Base-by-base conservation (phyloP, 495 filamentous ascomycete species). In the Hyaloscypha bicolor region DNA sequence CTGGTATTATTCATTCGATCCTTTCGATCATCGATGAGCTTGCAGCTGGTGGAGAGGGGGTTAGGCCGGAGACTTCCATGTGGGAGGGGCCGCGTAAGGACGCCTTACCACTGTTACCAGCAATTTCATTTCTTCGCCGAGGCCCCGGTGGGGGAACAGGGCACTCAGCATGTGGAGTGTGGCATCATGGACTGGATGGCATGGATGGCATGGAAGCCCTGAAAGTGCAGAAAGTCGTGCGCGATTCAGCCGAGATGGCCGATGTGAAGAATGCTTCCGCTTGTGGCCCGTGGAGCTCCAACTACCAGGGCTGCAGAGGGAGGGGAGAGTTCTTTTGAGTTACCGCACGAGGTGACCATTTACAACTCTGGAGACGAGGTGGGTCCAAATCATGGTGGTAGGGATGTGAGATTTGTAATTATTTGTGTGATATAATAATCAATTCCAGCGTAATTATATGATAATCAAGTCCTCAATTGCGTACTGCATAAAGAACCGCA, bases 51-150 rank as follows among this genome's bases (percentile, higher is more conserved):
- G 42, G 16, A 19, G 42, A 48, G 42, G 42, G 42, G 42, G 9
- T 25, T 12, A 11, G 21, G 53, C 19, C 29, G n/a, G 8, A 30
- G 16, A 4, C 11, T 48, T 12, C 9, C 42, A 48, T 2, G 9
- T 6, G 53, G 19, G 4, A 25, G 51, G 51, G 51, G 51, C 51
- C 53, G 12, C 21, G 22, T 25, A 48, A 48, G 6, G 22, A 62
- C 59, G n/a, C 32, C 59, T 62, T 62, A 42, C n/a, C n/a, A n/a
- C n/a, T n/a, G n/a, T n/a, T n/a, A n/a, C 42, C 42, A 48, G 42
- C 42, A 48, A 62, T 62, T 21, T 48, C 39, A n/a, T n/a, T 39
- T 25, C 21, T 45, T 35, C 32, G 32, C 37, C 22, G 59, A 42
- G 21, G 21, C 39, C 51, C 51, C 21, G 59, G 59, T 48, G 37